Base-by-base conservation (phyloP, 2,329 filamentous ascomycete species). In the Colletotrichum eremochloae region DNA sequence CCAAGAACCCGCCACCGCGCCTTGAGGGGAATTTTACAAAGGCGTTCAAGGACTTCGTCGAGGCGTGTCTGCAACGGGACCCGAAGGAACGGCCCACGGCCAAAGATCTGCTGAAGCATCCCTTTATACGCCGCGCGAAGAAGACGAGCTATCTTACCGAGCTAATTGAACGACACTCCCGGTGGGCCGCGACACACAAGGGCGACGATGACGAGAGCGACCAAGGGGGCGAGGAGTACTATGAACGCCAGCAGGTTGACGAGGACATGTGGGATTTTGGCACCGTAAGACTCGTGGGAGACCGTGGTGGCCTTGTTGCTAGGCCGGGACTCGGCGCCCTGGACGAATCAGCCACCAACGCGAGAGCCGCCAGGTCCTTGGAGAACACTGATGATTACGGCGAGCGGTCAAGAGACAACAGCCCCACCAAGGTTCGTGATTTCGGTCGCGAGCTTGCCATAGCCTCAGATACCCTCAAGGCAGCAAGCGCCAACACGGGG, bases 211-310 rank as follows among this genome's bases (percentile, higher is more conserved):
- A 93, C 1, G 93, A 94, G 9, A 87, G 89, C 36, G 85, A 87
- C 38, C 90, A 93, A 31, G 86, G 85, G 11, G 86, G 89, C 48
- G 87, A 89, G 58, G 84, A 86, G 15, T 83, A 84, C 29, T 74
- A 85, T 1, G 88, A 91, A 69, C 88, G 93, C 44, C 83, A 86
- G 74, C 84, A 83, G 24, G 84, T 89, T 9, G 88, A 92, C 74
- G 94, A 98, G 80, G 96, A 98, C 80, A 90, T 98, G 79, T 99
- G 96, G 96, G 96, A 99, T 81, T 99, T 99, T 84, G 96, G 96
- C 55, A 99, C 96, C 0, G 94, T 99, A 64, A 89, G 95, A 68
- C 91, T 97, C 7, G 91, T 92, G n/a, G 89, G 88, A 42, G 90
- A 92, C 66, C 88, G 90, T 38, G 90, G 91, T 73, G 87, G 87